Conservation (phyloP, 1,139 yeast genomes). For the Tardiomyces depauwii region DNA sequence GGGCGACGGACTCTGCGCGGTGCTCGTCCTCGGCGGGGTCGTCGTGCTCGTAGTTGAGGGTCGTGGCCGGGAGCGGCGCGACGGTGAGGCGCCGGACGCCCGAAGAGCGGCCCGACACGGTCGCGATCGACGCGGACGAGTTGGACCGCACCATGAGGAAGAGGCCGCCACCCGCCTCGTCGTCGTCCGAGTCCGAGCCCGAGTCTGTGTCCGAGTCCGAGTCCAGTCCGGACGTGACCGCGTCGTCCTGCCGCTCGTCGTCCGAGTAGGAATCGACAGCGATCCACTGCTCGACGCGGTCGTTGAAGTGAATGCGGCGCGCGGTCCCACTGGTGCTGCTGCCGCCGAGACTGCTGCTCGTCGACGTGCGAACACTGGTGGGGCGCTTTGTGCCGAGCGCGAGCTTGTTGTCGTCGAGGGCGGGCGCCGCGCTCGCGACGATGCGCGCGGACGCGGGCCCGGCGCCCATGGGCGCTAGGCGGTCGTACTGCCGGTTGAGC, state of each 20-base stretch:
- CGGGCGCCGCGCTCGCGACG: neutral
- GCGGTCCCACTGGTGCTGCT: neutral
- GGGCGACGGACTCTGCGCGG: conserved; percentile 25
- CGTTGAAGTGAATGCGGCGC: conserved; percentile 81
- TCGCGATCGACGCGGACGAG: conserved; percentile 24
- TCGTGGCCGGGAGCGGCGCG: conserved; percentile 70
- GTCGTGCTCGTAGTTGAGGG: conserved; percentile 67
- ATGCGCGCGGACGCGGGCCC: neutral
- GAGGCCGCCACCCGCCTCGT: conserved; percentile 61
- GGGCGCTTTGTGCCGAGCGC: neutral
- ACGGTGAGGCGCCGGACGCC: conserved; percentile 35
- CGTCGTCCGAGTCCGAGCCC: conserved; percentile 33
- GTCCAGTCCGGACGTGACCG: no score
- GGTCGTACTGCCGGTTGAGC: conserved; percentile 23
- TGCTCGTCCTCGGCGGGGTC: conserved; percentile 54
- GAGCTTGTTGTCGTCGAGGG: no score
- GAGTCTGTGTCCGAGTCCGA: conserved; percentile 13
- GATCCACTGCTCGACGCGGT: conserved; percentile 85
- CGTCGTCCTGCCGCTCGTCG: conserved; percentile 17
- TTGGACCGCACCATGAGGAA: conserved; percentile 41
- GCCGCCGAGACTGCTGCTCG: neutral
- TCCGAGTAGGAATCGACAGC: conserved; percentile 44
- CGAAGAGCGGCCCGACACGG: conserved; percentile 8
- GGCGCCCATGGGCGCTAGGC: conserved; percentile 1
- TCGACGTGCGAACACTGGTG: neutral